Conservation (phyloP, 108 stramenopile species). For the Asterionellopsis glacialis region DNA sequence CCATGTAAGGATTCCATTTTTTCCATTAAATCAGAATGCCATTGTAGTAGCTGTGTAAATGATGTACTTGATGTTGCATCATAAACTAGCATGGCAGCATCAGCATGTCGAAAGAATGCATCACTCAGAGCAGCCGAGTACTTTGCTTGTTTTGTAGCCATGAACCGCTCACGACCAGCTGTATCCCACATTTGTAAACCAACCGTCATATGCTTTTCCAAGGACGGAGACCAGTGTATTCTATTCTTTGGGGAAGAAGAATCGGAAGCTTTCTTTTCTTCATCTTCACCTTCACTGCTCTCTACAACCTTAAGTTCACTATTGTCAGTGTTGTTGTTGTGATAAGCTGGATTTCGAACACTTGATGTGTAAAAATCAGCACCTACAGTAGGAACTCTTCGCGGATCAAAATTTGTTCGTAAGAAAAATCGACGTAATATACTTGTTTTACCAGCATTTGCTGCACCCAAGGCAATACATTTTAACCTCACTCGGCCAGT, state of each 20-base stretch:
- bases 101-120: constrained; percentile 57
- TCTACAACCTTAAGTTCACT: background rate
- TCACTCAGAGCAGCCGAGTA: constrained; percentile 32
- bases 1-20: constrained; percentile 16
- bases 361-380: constrained; percentile 37
- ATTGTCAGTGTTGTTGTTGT: constrained; percentile 6
- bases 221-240: constrained; percentile 8
- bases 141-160: constrained; percentile 18
- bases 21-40: constrained; percentile 64
- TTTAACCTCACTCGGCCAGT: background rate
- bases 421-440: constrained; percentile 55
- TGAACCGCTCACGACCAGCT: constrained; percentile 55
- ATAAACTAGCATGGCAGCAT: constrained; percentile 74
- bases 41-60: constrained; percentile 67
- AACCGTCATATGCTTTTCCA: background rate
- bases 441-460: constrained; percentile 71
- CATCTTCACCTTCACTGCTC: constrained; percentile 2
- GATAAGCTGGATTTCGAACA: constrained; percentile 7
- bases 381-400: constrained; percentile 33
- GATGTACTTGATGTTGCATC: constrained; percentile 70
- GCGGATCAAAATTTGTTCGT: constrained; percentile 25
- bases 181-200: constrained; percentile 76
- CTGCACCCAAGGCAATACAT: constrained; percentile 49
- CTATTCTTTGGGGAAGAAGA: background rate
- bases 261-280: constrained; percentile 8